These are phyloP conservation scores for Gypsophila paniculata DNA, from an alignment of 179 eudicot genomes.

Conservation along the genomic window DNA sequence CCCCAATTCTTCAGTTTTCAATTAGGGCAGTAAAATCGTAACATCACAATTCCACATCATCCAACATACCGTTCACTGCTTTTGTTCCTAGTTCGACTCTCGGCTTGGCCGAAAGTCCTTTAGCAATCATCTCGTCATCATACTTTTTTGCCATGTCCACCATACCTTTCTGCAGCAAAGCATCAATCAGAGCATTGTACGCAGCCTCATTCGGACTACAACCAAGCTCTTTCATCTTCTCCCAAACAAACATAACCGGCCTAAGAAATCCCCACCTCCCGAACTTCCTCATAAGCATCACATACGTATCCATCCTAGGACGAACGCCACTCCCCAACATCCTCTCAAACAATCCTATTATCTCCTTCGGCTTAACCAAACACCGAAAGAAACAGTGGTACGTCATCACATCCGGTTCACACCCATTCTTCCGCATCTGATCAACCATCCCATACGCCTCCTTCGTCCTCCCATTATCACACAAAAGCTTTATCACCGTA, in stretches of 20 bases:
- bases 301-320: slow-evolving; percentile 78
- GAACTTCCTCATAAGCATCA: slow-evolving; percentile 91
- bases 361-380: slow-evolving; percentile 76
- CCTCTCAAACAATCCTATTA: slow-evolving; percentile 62
- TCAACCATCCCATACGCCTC: slow-evolving; percentile 62
- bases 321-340: slow-evolving; percentile 66
- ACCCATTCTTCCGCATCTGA: slow-evolving; percentile 57
- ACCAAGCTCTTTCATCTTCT: slow-evolving; percentile 76
- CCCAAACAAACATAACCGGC: slow-evolving; percentile 70
- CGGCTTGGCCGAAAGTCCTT: slow-evolving; percentile 87
- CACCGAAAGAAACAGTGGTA: slow-evolving; percentile 63
- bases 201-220: slow-evolving; percentile 83
- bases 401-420: slow-evolving; percentile 64
- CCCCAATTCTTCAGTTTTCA: not conserved
- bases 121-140: slow-evolving; percentile 76
- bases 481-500: slow-evolving; percentile 70
- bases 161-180: slow-evolving; percentile 79
- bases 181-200: slow-evolving; percentile 89
- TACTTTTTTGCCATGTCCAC: slow-evolving; percentile 76
- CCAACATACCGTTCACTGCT: slow-evolving; percentile 16
- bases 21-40: not conserved
- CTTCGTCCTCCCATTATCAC: slow-evolving; percentile 64
- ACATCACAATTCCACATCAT: slow-evolving; percentile 34
- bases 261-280: slow-evolving; percentile 96
- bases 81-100: slow-evolving; percentile 55